phyloP scores from a whole-genome alignment of 108 stramenopile genomes.

The Discostella stelligeroides region DNA sequence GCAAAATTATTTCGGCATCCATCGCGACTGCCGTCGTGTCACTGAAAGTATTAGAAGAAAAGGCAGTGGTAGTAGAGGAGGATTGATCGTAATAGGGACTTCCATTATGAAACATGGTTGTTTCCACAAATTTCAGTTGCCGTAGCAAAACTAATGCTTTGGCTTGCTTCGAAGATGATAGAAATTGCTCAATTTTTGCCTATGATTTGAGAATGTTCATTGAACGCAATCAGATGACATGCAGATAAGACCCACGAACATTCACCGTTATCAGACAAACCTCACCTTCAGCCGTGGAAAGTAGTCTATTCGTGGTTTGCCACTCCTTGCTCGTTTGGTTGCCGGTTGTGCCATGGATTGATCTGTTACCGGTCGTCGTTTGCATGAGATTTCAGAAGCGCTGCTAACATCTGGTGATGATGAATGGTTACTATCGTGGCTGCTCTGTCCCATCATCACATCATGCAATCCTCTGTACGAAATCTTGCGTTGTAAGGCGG shows the following conservation, averaged over 20 bases:
- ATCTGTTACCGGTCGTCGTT: conserved; percentile 54
- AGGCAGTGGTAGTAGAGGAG: background rate
- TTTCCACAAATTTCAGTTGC: conserved; percentile 79
- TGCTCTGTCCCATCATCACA: conserved; percentile 31
- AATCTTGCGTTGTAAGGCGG: conserved; percentile 70
- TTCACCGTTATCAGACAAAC: background rate
- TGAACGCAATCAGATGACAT: background rate
- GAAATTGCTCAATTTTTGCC: conserved; percentile 66
- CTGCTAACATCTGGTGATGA: conserved; percentile 27
- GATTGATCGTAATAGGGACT: conserved; percentile 59
- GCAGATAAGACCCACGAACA: background rate
- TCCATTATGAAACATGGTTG: conserved; percentile 57
- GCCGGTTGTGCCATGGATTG: conserved; percentile 63
- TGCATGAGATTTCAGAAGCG: conserved; percentile 40
- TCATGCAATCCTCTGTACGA: conserved; percentile 61
- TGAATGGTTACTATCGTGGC: background rate
- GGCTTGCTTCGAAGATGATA: conserved; percentile 55
- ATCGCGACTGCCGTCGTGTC: conserved; percentile 43
- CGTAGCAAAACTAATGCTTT: conserved; percentile 70
- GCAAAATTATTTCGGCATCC: conserved; percentile 81
- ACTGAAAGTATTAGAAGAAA: background rate
- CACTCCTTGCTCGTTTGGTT: conserved; percentile 70
- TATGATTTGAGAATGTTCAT: conserved; percentile 25
- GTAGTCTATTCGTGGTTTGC: conserved; percentile 72
- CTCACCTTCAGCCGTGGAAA: conserved; percentile 72